Conservation (phyloP, 345 rosid species). For the Sonneratia caseolaris region DNA sequence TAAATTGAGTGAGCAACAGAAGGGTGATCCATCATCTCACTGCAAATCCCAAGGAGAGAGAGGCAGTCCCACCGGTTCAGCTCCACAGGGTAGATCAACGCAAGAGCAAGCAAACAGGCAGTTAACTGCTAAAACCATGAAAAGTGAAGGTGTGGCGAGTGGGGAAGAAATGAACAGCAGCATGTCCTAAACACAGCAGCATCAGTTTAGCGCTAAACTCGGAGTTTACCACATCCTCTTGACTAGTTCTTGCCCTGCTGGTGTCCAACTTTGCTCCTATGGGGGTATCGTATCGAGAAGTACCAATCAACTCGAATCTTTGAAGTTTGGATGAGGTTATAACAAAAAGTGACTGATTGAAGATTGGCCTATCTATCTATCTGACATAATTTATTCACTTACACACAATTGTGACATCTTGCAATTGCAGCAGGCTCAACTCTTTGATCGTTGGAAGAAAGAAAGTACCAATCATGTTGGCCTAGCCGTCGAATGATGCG, state of each 20-base stretch:
- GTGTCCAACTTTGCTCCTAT: not conserved
- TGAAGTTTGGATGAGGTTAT: not conserved
- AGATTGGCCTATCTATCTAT: no score
- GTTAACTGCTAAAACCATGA: slow-evolving; percentile 19
- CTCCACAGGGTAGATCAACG: not conserved
- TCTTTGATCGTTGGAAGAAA: no score
- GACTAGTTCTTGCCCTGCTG: not conserved
- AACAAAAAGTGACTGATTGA: not conserved
- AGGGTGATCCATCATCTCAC: not conserved
- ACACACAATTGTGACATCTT: no score
- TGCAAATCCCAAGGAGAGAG: not conserved
- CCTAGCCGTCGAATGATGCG: no score
- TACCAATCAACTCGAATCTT: not conserved
- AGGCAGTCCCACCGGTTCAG: slow-evolving; percentile 6
- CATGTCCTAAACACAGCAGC: slow-evolving; percentile 36
- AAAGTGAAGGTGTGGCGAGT: slow-evolving; percentile 3
- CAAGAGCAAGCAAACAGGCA: slow-evolving; percentile 7
- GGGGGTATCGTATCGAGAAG: not conserved
- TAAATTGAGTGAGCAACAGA: slow-evolving; percentile 16
- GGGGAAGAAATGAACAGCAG: slow-evolving; percentile 19
- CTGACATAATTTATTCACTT: no score
- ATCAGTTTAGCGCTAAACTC: slow-evolving; percentile 42
- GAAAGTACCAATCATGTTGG: no score
- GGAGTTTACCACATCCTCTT: not conserved
- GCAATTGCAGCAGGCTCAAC: no score